Conservation (phyloP, 2,329 filamentous ascomycete genomes). For the Didymella pomorum region DNA sequence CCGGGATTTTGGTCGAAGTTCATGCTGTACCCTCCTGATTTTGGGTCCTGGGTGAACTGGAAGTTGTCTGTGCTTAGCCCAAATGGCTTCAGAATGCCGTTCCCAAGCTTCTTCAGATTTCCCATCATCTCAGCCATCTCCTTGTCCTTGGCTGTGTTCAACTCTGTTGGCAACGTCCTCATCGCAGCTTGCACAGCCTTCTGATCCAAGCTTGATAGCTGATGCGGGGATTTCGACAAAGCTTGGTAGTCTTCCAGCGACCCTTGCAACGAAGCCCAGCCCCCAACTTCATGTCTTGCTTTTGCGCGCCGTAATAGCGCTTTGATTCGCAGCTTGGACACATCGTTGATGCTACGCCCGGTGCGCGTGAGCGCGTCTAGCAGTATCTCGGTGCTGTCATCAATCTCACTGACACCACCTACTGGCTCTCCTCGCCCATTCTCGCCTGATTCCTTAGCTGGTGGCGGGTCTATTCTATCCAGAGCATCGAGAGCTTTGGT, state of each 20-base stretch:
- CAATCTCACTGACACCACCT: constrained; percentile 66
- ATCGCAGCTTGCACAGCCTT: constrained; percentile 74
- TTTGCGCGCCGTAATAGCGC: constrained; percentile 80
- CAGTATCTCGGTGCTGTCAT: constrained; percentile 55
- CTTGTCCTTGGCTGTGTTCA: constrained; percentile 80
- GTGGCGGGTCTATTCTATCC: constrained; percentile 64
- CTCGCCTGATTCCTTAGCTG: constrained; percentile 48
- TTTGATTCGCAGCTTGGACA: constrained; percentile 81
- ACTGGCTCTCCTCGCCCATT: constrained; percentile 55
- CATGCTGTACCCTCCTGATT: constrained; percentile 91
- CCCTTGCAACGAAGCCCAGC: constrained; percentile 81
- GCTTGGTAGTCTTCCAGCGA: constrained; percentile 82
- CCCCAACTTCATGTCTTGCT: constrained; percentile 73
- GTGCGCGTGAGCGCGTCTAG: constrained; percentile 45
- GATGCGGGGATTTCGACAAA: constrained; percentile 65
- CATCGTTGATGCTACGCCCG: constrained; percentile 61
- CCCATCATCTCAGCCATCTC: constrained; percentile 98
- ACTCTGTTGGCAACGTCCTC: constrained; percentile 68
- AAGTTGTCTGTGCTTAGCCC: constrained; percentile 95
- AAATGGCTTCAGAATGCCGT: constrained; percentile 91
- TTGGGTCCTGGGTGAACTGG: constrained; percentile 89
- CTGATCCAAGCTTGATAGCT: constrained; percentile 69
- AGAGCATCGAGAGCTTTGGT: constrained; percentile 76
- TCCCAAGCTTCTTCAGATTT: constrained; percentile 90
- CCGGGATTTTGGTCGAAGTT: constrained; percentile 70